Base-by-base conservation (phyloP, 2,329 filamentous ascomycete species). In the Ceratocystis colombiana region DNA sequence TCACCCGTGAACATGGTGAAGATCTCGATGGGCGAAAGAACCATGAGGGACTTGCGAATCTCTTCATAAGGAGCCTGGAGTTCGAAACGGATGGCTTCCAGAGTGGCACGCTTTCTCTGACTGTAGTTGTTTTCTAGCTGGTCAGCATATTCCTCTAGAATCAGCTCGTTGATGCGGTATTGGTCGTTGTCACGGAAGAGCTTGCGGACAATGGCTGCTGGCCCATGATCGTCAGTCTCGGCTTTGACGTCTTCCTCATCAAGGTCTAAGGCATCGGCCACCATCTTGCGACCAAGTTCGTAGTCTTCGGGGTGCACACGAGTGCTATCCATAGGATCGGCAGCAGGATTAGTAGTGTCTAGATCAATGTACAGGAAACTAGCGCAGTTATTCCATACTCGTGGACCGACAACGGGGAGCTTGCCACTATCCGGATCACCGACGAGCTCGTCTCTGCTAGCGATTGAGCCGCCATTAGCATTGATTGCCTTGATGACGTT, bases 301-400 rank as follows among this genome's bases (percentile, higher is more conserved):
- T 99, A 99, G 74, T 99, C 94, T 78, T 99, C 94, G 1, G 94
- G 94, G 73, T 99, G 94, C 20, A 99, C 91, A 78, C 94, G 89
- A 61, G 94, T 99, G 73, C 94, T 96, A 76, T 99, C 94, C 30
- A 99, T 81, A 67, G 95, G 96, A 73, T 99, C 94, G 0, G 92
- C 90, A 15, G 88, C 83, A 1, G 87, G 82, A 71, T 90, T 90
- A 15, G 87, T 85, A n/a, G 85, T 82, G 70, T 96, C 92, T 72
- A 90, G 96, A 65, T 89, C 86, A 68, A 99, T 89, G 73, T 86
- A 95, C 45, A 99, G 78, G 78, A 97, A 97, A 78, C 92, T 96
- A 67, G 94, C 92, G 73, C 91, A 96, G 75, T 99, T 99, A 75
- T 91, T 91, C 87, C 90, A 99, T 28, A 97, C 91, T 69, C 89